These are phyloP conservation scores for Ophiostoma triangulosporum DNA, from an alignment of 2,329 filamentous ascomycete genomes.

Conservation along the genomic window DNA sequence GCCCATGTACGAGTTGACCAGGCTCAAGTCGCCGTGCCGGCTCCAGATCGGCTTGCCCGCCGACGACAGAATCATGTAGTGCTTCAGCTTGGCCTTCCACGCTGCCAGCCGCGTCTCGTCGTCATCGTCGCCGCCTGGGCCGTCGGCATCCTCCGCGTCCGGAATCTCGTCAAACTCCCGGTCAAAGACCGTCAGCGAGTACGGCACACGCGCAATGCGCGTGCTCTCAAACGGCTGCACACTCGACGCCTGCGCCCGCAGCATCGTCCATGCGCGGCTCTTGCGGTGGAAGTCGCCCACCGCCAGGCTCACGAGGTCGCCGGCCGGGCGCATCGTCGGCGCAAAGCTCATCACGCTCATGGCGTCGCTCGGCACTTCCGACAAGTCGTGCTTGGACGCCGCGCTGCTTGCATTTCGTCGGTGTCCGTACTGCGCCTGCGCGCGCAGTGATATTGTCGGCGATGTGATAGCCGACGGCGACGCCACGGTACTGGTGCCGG, in stretches of 20 bases:
- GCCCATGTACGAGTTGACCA: conserved; percentile 89
- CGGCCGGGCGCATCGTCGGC: conserved; percentile 46
- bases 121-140: conserved; percentile 28
- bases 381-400: background rate
- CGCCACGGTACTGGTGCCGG: conserved; percentile 20
- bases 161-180: conserved; percentile 68
- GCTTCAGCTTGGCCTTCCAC: conserved; percentile 91
- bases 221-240: conserved; percentile 47
- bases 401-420: conserved; percentile 10
- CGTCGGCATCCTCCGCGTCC: conserved; percentile 24
- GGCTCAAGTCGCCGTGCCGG: conserved; percentile 74
- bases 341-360: conserved; percentile 55
- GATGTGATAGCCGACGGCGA: conserved; percentile 21
- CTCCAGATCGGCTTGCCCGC: conserved; percentile 97
- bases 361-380: conserved; percentile 36
- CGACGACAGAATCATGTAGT: conserved; percentile 91
- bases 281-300: conserved; percentile 53
- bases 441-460: background rate
- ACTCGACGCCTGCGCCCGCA: conserved; percentile 47
- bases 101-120: conserved; percentile 50
- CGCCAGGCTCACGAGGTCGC: conserved; percentile 72
- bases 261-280: conserved; percentile 54
- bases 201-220: conserved; percentile 28
- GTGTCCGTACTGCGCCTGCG: background rate
- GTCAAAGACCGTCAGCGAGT: conserved; percentile 52